phyloP scores from a whole-genome alignment of 73 alveolate genomes.

The Halteria grandinella region DNA sequence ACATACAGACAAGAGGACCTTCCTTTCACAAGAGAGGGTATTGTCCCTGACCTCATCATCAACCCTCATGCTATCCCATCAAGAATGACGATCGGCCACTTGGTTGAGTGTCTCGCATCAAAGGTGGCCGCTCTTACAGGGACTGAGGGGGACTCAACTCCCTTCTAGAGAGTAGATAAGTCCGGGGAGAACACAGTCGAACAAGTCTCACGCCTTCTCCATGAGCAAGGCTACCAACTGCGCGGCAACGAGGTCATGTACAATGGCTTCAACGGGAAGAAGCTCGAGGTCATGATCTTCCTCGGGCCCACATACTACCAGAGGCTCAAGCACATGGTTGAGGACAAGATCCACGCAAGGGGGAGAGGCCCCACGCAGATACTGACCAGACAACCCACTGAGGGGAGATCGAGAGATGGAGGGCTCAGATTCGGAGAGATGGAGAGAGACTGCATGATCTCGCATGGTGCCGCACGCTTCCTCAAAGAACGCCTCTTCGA shows the following conservation, averaged over 20 bases:
- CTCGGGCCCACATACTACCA: constrained; percentile 99
- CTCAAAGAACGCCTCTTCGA: constrained; percentile 97
- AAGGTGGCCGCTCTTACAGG: constrained; percentile 95
- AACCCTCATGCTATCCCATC: constrained; percentile 99
- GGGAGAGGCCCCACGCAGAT: constrained; percentile 97
- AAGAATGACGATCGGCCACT: constrained; percentile 99
- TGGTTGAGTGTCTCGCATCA: constrained; percentile 97
- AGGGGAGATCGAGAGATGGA: constrained; percentile 99
- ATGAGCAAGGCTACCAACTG: constrained; percentile 91
- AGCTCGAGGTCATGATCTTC: constrained; percentile 93
- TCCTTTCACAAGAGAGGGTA: constrained; percentile 97
- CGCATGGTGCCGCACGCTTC: constrained; percentile 98
- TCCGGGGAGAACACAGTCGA: no score
- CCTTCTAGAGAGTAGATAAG: constrained; percentile 95
- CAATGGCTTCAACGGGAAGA: constrained; percentile 99
- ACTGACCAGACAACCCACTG: constrained; percentile 99
- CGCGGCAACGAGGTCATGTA: constrained; percentile 98
- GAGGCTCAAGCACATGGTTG: constrained; percentile 99
- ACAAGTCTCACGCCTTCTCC: constrained; percentile 92
- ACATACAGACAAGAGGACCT: constrained; percentile 98
- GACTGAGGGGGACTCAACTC: constrained; percentile 98
- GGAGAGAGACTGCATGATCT: constrained; percentile 99
- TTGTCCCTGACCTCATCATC: constrained; percentile 95
- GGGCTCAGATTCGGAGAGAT: constrained; percentile 99
- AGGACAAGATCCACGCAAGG: constrained; percentile 98